A percentile compares a stretch with the other conserved stretches of the same genome.
Conservation (phyloP, 805 yeast species). For the Metschnikowia chrysomelidarum region DNA sequence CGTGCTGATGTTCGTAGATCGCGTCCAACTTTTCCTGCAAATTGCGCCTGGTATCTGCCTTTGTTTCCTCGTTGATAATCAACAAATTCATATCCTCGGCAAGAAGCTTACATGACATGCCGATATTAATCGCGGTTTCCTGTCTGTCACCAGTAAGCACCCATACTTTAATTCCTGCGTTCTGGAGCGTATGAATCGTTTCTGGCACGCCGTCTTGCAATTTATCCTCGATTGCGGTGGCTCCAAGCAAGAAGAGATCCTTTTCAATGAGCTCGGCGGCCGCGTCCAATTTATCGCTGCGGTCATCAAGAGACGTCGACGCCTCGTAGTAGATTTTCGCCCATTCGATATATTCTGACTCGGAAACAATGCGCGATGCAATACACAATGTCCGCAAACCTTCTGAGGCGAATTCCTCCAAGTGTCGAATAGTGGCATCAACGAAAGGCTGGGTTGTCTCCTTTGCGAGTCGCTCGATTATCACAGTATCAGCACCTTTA, state of each 20-base stretch:
- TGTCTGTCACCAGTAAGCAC: constrained; percentile 98
- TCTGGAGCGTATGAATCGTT: constrained; percentile 90
- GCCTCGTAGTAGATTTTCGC: constrained; percentile 66
- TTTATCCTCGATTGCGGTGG: constrained; percentile 98
- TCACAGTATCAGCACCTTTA: constrained; percentile 98
- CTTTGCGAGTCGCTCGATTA: constrained; percentile 73
- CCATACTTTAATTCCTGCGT: constrained; percentile 97
- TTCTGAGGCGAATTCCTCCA: constrained; percentile 95
- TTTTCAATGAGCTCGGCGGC: constrained; percentile 88
- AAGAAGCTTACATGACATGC: constrained; percentile 92
- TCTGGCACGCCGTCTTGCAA: constrained; percentile 98
- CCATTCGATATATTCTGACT: constrained; percentile 78
- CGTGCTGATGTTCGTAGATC: constrained; percentile 61
- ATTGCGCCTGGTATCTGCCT: constrained; percentile 73
- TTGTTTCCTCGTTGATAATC: constrained; percentile 81
- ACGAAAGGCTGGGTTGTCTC: constrained; percentile 70
- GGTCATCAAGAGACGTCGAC: constrained; percentile 71
- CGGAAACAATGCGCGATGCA: constrained; percentile 78
- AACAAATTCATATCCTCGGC: constrained; percentile 95
- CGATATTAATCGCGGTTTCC: constrained; percentile 97
- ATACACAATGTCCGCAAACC: constrained; percentile 94
- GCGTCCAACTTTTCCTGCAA: constrained; percentile 74
- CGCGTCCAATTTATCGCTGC: constrained; percentile 75
- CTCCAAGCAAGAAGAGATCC: constrained; percentile 80
- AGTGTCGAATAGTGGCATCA: constrained; percentile 75